phyloP scores from a whole-genome alignment of 495 filamentous ascomycete genomes.

The Daldinia loculata region DNA sequence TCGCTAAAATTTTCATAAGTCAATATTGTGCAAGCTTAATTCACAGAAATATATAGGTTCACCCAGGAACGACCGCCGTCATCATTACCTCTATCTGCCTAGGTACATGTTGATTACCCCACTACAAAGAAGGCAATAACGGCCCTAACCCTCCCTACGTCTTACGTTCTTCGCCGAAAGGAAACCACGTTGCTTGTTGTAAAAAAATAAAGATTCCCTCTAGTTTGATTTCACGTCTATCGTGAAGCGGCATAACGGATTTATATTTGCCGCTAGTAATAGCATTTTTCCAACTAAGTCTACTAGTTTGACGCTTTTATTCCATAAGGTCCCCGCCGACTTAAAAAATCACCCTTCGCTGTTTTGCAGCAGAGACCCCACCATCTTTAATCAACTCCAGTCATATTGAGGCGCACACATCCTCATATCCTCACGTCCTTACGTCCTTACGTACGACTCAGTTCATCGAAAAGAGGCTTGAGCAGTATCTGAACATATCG shows the following conservation, averaged over 20 bases:
- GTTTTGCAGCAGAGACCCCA: conserved; percentile 27
- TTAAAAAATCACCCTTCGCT: conserved; percentile 22
- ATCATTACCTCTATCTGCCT: conserved; percentile 4
- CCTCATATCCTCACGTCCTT: neutral
- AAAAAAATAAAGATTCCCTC: conserved; percentile 1
- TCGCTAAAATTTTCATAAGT: conserved; percentile 36
- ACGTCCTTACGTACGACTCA: neutral
- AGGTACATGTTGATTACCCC: conserved; percentile 22
- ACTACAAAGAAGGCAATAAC: conserved; percentile 27
- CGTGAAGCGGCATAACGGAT: neutral
- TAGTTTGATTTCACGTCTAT: neutral
- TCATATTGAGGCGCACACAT: neutral
- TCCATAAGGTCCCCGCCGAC: neutral
- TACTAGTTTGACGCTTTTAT: conserved; percentile 2
- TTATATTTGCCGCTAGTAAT: neutral
- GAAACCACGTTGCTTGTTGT: conserved; percentile 3
- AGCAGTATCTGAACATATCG: neutral
- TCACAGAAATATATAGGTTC: conserved; percentile 25
- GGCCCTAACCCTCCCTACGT: conserved; percentile 37
- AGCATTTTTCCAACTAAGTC: conserved; percentile 16
- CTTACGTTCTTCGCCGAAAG: neutral
- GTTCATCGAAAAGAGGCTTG: neutral
- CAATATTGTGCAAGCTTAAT: conserved; percentile 12
- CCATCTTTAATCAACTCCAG: neutral
- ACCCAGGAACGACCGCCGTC: conserved; percentile 4